Base-by-base conservation (phyloP, 192 early-diverging fungal genomes). In the Entomortierella parvispora region DNA sequence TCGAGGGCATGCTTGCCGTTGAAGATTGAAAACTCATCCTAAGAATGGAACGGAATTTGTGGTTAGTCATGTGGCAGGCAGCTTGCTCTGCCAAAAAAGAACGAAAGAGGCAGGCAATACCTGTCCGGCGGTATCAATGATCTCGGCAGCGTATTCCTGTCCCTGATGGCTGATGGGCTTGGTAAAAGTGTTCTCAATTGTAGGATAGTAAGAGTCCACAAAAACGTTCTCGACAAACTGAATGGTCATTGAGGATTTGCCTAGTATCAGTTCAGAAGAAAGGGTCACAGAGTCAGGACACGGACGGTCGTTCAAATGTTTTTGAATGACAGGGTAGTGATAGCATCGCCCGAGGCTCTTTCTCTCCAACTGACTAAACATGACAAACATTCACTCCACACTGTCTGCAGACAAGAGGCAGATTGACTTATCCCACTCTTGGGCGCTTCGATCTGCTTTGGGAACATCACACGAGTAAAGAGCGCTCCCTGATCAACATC, bases 121-220 rank as follows among this genome's bases (percentile, higher is more conserved):
- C 87, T 97, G 96, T 56, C 97, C 97, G 9, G 97, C 94, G 10
- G 97, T 98, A 75, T 99, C 97, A 66, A 95, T 92, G 51, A 98
- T 97, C 62, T 93, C 94, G 33, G 91, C 86, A 37, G 87, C 88
- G 61, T 95, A 97, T 76, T 97, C 95, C 72, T 93, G 88, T 17
- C 91, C 90, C 71, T 84, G 83, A 60, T 93, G 89, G 52, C 88
- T 88, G 58, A 99, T 89, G 61, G 89, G 89, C 81, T 97, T 97
- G 20, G 85, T 94, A 79, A 95, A 92, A 25, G 93, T 93, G 69
- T 92, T 95, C 80, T 94, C 95, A 63, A 99, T 96, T 20, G 97
- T 99, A 20, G 97, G 97, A 66, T 96, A 95, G 72, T 99, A 98
- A 50, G 89, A 89, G 46, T 95, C 95, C 32, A 89, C 90, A 82